phyloP scores from a whole-genome alignment of 495 filamentous ascomycete species.

The Penicillium soppii region DNA sequence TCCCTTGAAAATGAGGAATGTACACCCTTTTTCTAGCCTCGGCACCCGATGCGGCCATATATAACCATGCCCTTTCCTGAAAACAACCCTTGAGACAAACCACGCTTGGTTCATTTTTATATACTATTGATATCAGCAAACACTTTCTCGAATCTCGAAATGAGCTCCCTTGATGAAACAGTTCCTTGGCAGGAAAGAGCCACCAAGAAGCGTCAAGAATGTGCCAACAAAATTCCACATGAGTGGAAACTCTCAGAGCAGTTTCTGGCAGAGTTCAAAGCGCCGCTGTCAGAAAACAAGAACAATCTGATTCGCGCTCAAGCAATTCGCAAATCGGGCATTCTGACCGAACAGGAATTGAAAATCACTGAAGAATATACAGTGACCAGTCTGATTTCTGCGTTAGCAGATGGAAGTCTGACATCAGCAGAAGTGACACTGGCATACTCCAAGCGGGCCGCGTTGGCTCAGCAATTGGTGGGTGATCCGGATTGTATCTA shows the following conservation, averaged over 20 bases:
- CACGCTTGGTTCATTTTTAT: no score
- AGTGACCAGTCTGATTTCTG: constrained; percentile 35
- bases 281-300: constrained; percentile 15
- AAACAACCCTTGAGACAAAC: no score
- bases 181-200: constrained; percentile 18
- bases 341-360: constrained; percentile 39
- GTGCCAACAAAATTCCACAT: constrained; percentile 31
- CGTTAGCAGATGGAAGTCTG: constrained; percentile 28
- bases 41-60: no score
- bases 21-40: no score
- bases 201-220: constrained; percentile 32
- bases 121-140: no score
- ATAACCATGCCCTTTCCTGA: no score
- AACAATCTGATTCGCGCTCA: constrained; percentile 18
- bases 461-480: constrained; percentile 54
- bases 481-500: not conserved
- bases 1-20: no score
- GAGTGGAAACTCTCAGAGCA: constrained; percentile 19
- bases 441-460: constrained; percentile 57
- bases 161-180: not conserved
- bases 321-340: constrained; percentile 23
- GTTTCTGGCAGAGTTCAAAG: constrained; percentile 9
- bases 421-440: constrained; percentile 50
- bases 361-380: constrained; percentile 50
- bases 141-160: constrained; percentile 1